Evolutionary conservation across 352 stramenopile genomes (phyloP), one percentile per base, ranked within the genome.

Genomic region (Phytophthora idaei): DNA sequence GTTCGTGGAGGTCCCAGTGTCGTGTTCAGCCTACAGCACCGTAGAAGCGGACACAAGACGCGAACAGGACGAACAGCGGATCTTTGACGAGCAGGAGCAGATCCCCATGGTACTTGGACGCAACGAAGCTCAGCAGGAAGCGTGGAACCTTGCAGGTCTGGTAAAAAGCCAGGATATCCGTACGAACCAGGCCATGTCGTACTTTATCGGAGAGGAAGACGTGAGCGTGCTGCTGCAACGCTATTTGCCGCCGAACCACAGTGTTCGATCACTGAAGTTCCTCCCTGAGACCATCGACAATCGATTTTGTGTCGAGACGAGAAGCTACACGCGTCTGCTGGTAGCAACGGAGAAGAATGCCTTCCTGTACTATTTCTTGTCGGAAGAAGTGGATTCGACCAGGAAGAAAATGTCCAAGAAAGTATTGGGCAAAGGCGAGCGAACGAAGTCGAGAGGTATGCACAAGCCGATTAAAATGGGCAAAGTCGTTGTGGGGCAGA

Each of bases 341-440:
- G 74, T 95, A 2, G 75, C 71, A 12, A 93, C 87, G 8, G 58
- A 83, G 25, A 69, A 78, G 27, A 67, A 92, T 37, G 84, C 85
- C 0, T 94, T 95, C 47, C 41, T 94, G 7, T 95, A 94, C 58
- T 95, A 93, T 46, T 93, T 95, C 46, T 45, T 95, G 27, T 92
- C 83, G 15, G 77, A 77, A 41, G 73, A 87, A 53, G 80, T 86
- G 7, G 87, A 95, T 63, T 76, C 67, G 3, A 94, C 85, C 5
- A 77, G 87, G 31, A 91, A 88, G 61, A 77, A 84, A 56, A 95
- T 95, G 87, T 72, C 77, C 25, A 89, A 83, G 59, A 95, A 95
- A 48, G 83, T 93, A 21, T 64, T 89, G 14, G 82, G 82, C 15
- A 78, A 78, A 32, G 69, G 67, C 12, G 78, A 88, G 56, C 74